Evolutionary conservation across 78 protist species (phyloP).

Genomic region (Speleostelium caveatum): DNA sequence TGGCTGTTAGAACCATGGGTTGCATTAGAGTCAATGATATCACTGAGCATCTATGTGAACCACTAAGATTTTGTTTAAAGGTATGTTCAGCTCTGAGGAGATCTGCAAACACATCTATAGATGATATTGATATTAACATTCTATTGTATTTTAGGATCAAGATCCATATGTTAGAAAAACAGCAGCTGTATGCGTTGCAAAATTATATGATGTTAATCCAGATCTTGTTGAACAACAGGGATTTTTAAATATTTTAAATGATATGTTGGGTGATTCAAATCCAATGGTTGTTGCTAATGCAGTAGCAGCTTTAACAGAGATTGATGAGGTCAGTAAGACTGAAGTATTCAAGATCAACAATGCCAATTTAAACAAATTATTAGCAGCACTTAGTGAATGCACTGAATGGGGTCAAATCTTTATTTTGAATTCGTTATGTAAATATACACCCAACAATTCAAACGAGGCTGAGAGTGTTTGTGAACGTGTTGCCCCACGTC

Average conservation of each 20-base stretch:
- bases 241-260: conserved; percentile 92
- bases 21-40: conserved; percentile 98
- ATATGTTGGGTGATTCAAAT: conserved; percentile 96
- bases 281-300: conserved; percentile 99
- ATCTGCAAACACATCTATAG: background rate
- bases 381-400: conserved; percentile 96
- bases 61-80: conserved; percentile 93
- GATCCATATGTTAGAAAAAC: conserved; percentile 99
- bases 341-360: conserved; percentile 74
- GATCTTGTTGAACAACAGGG: conserved; percentile 95
- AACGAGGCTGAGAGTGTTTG: conserved; percentile 93
- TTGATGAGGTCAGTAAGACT: conserved; percentile 81
- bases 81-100: conserved; percentile 5
- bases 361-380: conserved; percentile 88
- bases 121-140: conserved; percentile 17
- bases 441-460: conserved; percentile 79
- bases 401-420: conserved; percentile 99
- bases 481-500: conserved; percentile 98
- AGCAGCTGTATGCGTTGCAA: conserved; percentile 99
- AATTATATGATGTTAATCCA: conserved; percentile 96
- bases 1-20: conserved; percentile 99
- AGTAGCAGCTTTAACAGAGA: conserved; percentile 97
- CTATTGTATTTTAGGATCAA: conserved; percentile 71
- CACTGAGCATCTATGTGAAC: conserved; percentile 94
- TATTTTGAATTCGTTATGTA: conserved; percentile 96